Evolutionary conservation across 139 green algal genomes (phyloP), one percentile per base, ranked within the genome.

Genomic region (Picochlorum costavermella): DNA sequence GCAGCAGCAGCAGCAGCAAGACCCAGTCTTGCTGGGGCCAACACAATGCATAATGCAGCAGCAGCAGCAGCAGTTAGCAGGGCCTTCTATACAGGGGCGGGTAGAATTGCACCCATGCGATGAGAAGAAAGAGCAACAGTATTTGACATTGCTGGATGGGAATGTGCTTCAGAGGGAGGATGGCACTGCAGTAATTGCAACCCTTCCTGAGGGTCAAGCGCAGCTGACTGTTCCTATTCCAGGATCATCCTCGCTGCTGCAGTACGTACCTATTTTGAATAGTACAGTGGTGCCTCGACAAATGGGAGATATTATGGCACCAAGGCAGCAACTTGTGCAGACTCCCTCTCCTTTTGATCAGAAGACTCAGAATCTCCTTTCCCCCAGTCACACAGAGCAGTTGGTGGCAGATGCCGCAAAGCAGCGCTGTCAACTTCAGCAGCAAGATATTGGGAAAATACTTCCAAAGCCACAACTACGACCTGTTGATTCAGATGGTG

Each of bases 261-360:
- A 66, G 36, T 66, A 66, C 26, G 31, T 66, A 25, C 60, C 60
- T 59, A 40, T 66, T 26, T 2, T 66, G 17, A 31, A 66, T 25
- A 57, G 60, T 53, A 17, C 13, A 43, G 37, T 51, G 25, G 6
- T 53, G 49, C 26, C 48, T 51, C 63, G 2, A 40, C 60, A 40
- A 37, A 55, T 44, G 36, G 14, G 46, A 57, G 13, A 26, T 16
- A 37, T 57, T 5, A 23, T 37, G 9, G 8, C 17, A 28, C n/a
- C 9, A 28, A 28, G 40, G 23, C 12, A 59, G 6, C 14, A 59
- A n/a, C 1, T 51, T 30, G 25, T 17, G 29, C 9, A 9, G 49
- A 72, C 65, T 25, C 55, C 65, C 0, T 56, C 65, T 29, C 57
- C 51, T 25, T 53, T 40, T 40, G 33, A 40, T 40, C 33, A 40